phyloP scores from a whole-genome alignment of 768 basidiomycete genomes.

The Fomitopsis serialis region DNA sequence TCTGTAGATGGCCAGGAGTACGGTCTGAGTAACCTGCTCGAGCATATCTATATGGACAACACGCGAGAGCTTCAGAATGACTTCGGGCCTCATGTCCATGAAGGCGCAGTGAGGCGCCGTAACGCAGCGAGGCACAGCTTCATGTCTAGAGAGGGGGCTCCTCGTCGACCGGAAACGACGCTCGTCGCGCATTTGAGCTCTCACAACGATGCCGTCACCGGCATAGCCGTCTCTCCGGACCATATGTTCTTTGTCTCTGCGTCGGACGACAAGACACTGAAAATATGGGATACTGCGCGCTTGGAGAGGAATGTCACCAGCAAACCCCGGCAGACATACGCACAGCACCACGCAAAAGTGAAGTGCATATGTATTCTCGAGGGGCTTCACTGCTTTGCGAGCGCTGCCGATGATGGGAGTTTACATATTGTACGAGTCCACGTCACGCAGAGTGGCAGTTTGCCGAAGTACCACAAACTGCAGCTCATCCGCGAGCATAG shows the following conservation, averaged over 20 bases:
- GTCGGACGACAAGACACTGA: conserved; percentile 91
- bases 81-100: conserved; percentile 85
- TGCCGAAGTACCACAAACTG: conserved; percentile 82
- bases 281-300: conserved; percentile 89
- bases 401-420: conserved; percentile 80
- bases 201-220: conserved; percentile 75
- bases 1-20: conserved; percentile 81
- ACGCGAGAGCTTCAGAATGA: conserved; percentile 83
- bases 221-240: conserved; percentile 85
- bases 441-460: conserved; percentile 53
- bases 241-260: conserved; percentile 92
- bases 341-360: conserved; percentile 65
- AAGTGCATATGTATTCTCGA: conserved; percentile 78
- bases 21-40: conserved; percentile 82
- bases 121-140: conserved; percentile 68
- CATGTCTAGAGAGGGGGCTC: conserved; percentile 55
- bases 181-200: conserved; percentile 82
- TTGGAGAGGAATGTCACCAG: conserved; percentile 92
- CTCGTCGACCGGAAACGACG: conserved; percentile 64
- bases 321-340: conserved; percentile 47
- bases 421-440: conserved; percentile 83
- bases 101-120: conserved; percentile 75
- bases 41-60: conserved; percentile 85
- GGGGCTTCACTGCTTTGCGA: conserved; percentile 82
- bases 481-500: conserved; percentile 79